These are phyloP conservation scores for Phytophthora syringae DNA, from an alignment of 352 stramenopile species.

Conservation along the genomic window DNA sequence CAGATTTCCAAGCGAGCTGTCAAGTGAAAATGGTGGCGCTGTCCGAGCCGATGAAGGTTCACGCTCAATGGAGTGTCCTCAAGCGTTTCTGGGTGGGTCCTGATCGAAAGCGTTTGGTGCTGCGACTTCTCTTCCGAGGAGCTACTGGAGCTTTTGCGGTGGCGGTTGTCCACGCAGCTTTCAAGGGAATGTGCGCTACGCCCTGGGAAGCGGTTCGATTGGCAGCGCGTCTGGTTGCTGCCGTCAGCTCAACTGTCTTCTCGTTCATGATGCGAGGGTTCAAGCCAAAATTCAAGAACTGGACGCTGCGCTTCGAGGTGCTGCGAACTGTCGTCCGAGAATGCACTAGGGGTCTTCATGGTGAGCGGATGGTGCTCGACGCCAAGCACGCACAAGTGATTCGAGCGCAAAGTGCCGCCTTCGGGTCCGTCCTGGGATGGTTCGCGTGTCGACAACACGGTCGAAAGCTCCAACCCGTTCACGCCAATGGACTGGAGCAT, in stretches of 20 bases:
- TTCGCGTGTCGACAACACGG: constrained; percentile 31
- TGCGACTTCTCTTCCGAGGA: constrained; percentile 32
- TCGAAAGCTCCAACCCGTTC: constrained; percentile 31
- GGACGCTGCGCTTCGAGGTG: constrained; percentile 55
- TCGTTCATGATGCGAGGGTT: constrained; percentile 35
- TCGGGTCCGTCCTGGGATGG: constrained; percentile 39
- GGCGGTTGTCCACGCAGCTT: constrained; percentile 21
- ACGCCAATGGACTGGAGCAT: constrained; percentile 45
- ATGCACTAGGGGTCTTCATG: constrained; percentile 29
- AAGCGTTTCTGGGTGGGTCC: constrained; percentile 17
- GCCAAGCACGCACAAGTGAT: constrained; percentile 40
- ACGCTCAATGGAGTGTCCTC: constrained; percentile 15
- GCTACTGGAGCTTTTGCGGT: constrained; percentile 18
- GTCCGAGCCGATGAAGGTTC: constrained; percentile 6
- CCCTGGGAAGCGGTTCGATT: constrained; percentile 41
- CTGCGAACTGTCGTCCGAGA: constrained; percentile 34
- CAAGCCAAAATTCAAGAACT: constrained; percentile 46
- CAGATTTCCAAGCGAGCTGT: constrained; percentile 5
- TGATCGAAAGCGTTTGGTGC: constrained; percentile 13
- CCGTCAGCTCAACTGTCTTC: constrained; percentile 24
- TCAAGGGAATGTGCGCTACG: constrained; percentile 38
- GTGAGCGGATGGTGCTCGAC: constrained; percentile 38
- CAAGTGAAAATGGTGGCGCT: constrained; percentile 15
- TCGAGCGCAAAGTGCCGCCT: constrained; percentile 36
- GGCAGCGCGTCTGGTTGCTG: constrained; percentile 15